Percentiles rank a stretch among this genome's conserved stretches.
Conservation (phyloP, 1,284 basidiomycete genomes). For the Termitomyces sp. region DNA sequence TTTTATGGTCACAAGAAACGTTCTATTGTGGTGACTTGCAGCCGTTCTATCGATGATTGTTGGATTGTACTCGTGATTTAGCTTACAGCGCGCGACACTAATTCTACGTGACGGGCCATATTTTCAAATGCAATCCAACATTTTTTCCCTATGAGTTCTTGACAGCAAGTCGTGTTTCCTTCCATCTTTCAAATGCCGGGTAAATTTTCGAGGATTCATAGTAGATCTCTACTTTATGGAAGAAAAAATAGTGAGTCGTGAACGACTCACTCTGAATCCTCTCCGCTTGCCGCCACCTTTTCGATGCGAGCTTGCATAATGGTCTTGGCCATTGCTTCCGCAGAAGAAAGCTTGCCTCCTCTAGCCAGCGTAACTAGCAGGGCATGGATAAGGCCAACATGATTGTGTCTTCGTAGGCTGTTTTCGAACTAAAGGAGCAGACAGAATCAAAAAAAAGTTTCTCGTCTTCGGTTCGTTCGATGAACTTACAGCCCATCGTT, state of each 20-base stretch:
- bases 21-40: conserved; percentile 8
- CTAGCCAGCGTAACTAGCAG: conserved; percentile 66
- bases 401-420: conserved; percentile 76
- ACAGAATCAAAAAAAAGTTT: conserved; percentile 9
- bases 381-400: conserved; percentile 73
- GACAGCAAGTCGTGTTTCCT: no score
- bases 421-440: conserved; percentile 64
- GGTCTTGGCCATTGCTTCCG: conserved; percentile 41
- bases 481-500: conserved; percentile 68
- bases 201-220: background rate
- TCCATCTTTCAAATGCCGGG: no score
- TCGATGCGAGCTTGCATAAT: conserved; percentile 50
- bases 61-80: conserved; percentile 11
- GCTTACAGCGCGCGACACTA: background rate
- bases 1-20: conserved; percentile 4
- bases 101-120: background rate
- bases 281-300: conserved; percentile 43
- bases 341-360: conserved; percentile 48
- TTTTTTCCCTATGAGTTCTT: no score
- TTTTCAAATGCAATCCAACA: background rate
- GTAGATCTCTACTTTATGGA: background rate
- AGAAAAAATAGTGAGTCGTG: conserved; percentile 23
- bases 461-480: conserved; percentile 8
- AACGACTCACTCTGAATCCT: conserved; percentile 43
- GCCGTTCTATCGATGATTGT: conserved; percentile 4